Conservation (phyloP, 2,329 filamentous ascomycete genomes). For the Aureobasidium sp. region DNA sequence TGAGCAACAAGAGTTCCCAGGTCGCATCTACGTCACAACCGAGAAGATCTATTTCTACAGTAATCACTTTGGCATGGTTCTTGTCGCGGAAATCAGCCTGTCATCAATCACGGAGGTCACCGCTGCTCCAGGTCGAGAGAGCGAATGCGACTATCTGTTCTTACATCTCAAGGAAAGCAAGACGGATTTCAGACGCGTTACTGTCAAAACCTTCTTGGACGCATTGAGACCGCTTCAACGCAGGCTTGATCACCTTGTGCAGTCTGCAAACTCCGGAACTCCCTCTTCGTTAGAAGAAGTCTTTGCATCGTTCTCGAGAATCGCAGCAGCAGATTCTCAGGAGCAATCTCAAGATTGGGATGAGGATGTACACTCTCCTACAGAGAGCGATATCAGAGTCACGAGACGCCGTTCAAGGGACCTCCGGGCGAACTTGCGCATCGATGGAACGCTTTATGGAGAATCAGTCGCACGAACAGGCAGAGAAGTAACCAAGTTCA, state of each 20-base stretch:
- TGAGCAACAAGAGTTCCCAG: constrained; percentile 67
- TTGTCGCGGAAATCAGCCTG: constrained; percentile 70
- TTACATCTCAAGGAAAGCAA: constrained; percentile 62
- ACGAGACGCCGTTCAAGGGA: constrained; percentile 36
- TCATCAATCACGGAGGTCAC: constrained; percentile 80
- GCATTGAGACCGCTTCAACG: constrained; percentile 73
- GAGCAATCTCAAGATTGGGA: constrained; percentile 85
- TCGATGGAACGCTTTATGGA: constrained; percentile 53
- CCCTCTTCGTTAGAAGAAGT: constrained; percentile 60
- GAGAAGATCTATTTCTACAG: constrained; percentile 94
- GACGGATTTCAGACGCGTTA: constrained; percentile 62
- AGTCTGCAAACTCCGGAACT: constrained; percentile 66
- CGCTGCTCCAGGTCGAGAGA: constrained; percentile 64
- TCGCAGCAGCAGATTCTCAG: constrained; percentile 55
- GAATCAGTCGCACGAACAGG: constrained; percentile 31
- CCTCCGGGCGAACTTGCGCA: constrained; percentile 48
- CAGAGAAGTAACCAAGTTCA: constrained; percentile 60
- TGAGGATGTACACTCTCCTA: constrained; percentile 45
- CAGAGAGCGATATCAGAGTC: constrained; percentile 27
- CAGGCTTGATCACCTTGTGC: constrained; percentile 76
- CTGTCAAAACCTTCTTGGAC: constrained; percentile 88
- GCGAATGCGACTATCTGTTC: constrained; percentile 85
- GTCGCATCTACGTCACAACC: constrained; percentile 79
- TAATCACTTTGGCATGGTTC: constrained; percentile 82
- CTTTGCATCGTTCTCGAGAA: constrained; percentile 62